phyloP scores from a whole-genome alignment of 1,284 basidiomycete genomes.

The Tremellales sp. region DNA sequence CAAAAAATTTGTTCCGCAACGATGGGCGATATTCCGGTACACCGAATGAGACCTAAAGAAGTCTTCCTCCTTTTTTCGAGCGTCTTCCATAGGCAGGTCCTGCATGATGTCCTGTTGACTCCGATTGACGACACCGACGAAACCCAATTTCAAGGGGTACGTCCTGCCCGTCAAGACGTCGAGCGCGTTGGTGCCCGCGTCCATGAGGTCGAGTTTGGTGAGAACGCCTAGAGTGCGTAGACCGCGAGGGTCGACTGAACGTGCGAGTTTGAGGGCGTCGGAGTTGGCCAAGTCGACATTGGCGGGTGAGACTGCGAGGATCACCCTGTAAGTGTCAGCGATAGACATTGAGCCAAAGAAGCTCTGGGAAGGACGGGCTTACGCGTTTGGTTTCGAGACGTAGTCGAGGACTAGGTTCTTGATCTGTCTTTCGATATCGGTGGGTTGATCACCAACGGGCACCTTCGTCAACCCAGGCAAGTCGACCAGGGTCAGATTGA shows the following conservation, averaged over 20 bases:
- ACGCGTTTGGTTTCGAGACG: conserved; percentile 96
- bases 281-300: conserved; percentile 99
- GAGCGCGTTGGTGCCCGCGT: conserved; percentile 93
- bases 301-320: conserved; percentile 91
- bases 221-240: conserved; percentile 92
- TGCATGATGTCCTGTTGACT: conserved; percentile 97
- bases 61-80: conserved; percentile 78
- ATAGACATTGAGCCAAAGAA: conserved; percentile 1
- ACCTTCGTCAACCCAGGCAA: conserved; percentile 95
- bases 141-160: conserved; percentile 95
- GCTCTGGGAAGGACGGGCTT: conserved; percentile 23
- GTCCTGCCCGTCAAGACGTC: conserved; percentile 94
- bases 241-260: conserved; percentile 91
- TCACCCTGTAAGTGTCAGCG: conserved; percentile 70
- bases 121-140: conserved; percentile 95
- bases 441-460: conserved; percentile 61
- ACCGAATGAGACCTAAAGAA: conserved; percentile 88
- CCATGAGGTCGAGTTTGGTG: conserved; percentile 98
- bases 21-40: conserved; percentile 93
- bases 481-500: conserved; percentile 94
- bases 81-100: conserved; percentile 80
- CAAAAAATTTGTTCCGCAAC: conserved; percentile 93
- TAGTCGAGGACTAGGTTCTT: conserved; percentile 90
- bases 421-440: conserved; percentile 96
- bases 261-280: conserved; percentile 92